Conservation (phyloP, 768 basidiomycete species). For the Cantharellus cinnabarinus region DNA sequence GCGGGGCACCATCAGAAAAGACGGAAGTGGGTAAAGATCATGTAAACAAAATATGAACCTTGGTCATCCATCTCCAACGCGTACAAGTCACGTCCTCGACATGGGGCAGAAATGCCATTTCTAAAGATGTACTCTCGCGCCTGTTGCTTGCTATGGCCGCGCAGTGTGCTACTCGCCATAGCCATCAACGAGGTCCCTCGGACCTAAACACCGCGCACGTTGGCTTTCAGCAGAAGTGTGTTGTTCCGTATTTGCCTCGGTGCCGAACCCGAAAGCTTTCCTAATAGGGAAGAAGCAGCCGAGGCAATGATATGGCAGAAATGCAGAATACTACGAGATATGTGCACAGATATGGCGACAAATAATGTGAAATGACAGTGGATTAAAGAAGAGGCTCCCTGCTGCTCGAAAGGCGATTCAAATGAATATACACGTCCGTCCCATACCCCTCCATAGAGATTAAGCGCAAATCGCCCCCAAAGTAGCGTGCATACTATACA, state of each 20-base stretch:
- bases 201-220: no score
- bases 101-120: not conserved
- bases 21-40: not conserved
- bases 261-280: no score
- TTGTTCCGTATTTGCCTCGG: no score
- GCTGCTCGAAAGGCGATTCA: slow-evolving; percentile 69
- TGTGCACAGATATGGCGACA: no score
- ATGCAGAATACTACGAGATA: no score
- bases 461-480: slow-evolving; percentile 77
- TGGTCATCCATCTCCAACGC: not conserved
- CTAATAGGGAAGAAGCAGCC: no score
- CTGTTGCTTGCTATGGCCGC: not conserved
- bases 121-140: not conserved
- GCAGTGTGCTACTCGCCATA: not conserved
- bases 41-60: not conserved
- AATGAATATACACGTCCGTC: slow-evolving; percentile 83
- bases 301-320: no score
- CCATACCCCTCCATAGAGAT: slow-evolving; percentile 99
- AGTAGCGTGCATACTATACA: slow-evolving; percentile 74
- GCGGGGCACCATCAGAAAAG: not conserved
- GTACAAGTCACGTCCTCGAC: not conserved
- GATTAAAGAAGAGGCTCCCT: slow-evolving; percentile 40
- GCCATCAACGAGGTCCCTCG: no score
- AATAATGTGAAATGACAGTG: no score
- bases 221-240: no score